Evolutionary conservation across 2,329 filamentous ascomycete genomes (phyloP), one percentile per base, ranked within the genome.

Genomic region (Immersiporthe knoxdaviesiana): DNA sequence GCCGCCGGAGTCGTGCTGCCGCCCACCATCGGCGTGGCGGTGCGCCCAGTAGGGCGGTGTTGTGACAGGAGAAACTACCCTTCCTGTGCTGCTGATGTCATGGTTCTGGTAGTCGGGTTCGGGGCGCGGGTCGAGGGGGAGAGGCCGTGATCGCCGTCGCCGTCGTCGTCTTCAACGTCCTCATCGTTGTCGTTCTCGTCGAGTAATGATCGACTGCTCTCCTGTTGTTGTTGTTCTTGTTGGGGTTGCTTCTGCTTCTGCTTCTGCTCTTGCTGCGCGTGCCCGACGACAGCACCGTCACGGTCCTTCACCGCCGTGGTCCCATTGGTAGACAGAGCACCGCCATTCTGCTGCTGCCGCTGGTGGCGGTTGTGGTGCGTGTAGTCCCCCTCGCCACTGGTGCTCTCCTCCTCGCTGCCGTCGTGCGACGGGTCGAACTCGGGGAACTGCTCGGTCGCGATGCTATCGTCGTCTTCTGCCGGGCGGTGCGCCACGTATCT

Each of bases 31-130:
- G 32, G 21, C 37, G 59, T 73, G 71, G 47, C 70, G 72, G 68
- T 78, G 79, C 61, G 75, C 73, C 83, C 83, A 85, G 74, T 84
- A 85, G 6, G 83, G 83, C 27, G 83, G 83, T 24, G 80, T 78
- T 2, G 75, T 79, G 32, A 79, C 71, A 4, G 67, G 73, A 12
- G 75, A 75, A 10, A 50, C 7, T 4, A 47, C 61, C 39, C 24
- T 41, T 14, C 37, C 37, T 30, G 11, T 16, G 21, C 39, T 39
- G 75, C 72, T 8, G 75, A 14, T 32, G 37, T 32, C 1, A 60
- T 8, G 64, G 8, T 30, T 24, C 44, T 37, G 24, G 71, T 69
- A 59, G 11, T 68, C 63, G 44, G 66, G 60, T 7, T 70, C 68
- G 37, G 68, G 66, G 1, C 41, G 24, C 21, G 68, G 63, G 18